Conservation (phyloP, 2,329 filamentous ascomycete species). For the Alternaria hordeiaustralica region DNA sequence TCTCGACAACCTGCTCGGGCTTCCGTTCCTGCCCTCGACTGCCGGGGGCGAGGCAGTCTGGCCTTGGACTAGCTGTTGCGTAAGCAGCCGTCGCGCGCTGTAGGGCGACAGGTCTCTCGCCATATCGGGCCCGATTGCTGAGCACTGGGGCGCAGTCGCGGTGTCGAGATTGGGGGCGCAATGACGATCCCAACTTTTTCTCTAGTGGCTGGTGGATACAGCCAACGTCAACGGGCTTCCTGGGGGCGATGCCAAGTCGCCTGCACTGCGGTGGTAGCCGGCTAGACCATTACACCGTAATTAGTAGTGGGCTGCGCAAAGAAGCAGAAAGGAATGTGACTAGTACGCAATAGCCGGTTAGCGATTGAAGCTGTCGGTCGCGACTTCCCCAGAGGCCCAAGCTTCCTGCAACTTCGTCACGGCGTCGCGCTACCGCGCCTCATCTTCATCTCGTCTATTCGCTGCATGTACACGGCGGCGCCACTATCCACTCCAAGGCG, state of each 20-base stretch:
- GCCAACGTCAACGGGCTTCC: conserved; percentile 6
- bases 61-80: conserved; percentile 29
- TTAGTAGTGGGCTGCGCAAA: not conserved
- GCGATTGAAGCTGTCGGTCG: conserved; percentile 5
- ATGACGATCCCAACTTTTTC: conserved; percentile 19
- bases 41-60: conserved; percentile 21
- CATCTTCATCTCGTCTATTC: conserved; percentile 10
- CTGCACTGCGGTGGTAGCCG: conserved; percentile 5
- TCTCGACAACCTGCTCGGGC: conserved; percentile 13
- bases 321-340: not conserved
- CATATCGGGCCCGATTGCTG: conserved; percentile 20
- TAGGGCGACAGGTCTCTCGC: conserved; percentile 41
- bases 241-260: conserved; percentile 1
- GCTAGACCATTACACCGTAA: conserved; percentile 11
- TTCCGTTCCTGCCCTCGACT: conserved; percentile 22
- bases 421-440: conserved; percentile 9
- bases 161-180: conserved; percentile 8
- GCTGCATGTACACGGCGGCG: conserved; percentile 1
- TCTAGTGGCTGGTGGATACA: not conserved
- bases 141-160: conserved; percentile 5
- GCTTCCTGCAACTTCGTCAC: conserved; percentile 10
- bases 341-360: not conserved
- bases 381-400: conserved; percentile 17
- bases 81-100: conserved; percentile 41
- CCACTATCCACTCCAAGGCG: conserved; percentile 9